Base-by-base conservation (phyloP, 768 basidiomycete genomes). In the Boletus speciosus region DNA sequence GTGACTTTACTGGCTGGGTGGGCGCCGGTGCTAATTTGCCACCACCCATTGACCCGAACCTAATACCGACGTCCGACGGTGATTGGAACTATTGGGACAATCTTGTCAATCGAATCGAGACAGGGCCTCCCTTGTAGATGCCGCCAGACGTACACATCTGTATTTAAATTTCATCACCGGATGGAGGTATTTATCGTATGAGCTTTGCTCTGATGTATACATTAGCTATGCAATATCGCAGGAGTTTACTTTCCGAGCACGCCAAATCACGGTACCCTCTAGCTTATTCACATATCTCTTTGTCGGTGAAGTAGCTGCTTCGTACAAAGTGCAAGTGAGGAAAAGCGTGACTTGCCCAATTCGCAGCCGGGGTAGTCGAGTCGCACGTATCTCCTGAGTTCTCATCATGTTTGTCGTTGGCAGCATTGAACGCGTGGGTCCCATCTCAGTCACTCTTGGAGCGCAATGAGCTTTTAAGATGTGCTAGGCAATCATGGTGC, bases 51-150 rank as follows among this genome's bases (percentile, higher is more conserved):
- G 81, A 83, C 52, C 67, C 76, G 45, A 73, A 76, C 35, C 57
- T 79, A 16, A 61, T 84, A 43, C 72, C 75, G 45, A 79, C 77
- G 5, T 56, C 81, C 44, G 86, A 86, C 55, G 84, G 82, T 14
- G 89, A 90, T 70, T 89, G 84, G 81, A 81, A 73, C 53, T 91
- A 90, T 62, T 90, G 89, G 89, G 88, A 91, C 64, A 82, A 83
- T 19, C 67, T 91, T 56, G 84, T 91, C n/a, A 85, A 72, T 54
- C 74, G 74, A 58, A 74, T 78, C 54, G 74, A 76, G 52, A 69
- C 71, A 37, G 72, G 74, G 7, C 66, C 74, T 21, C 59, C 70
- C 25, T 35, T 69, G 27, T 72, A 68, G 56, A 62, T 51, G 43
- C 29, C 38, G 51, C 23, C 38, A 51, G 42, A 37, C 47, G 42